These are phyloP conservation scores for Fagopyrum tataricum DNA, from an alignment of 148 eudicot genomes.

Conservation along the genomic window DNA sequence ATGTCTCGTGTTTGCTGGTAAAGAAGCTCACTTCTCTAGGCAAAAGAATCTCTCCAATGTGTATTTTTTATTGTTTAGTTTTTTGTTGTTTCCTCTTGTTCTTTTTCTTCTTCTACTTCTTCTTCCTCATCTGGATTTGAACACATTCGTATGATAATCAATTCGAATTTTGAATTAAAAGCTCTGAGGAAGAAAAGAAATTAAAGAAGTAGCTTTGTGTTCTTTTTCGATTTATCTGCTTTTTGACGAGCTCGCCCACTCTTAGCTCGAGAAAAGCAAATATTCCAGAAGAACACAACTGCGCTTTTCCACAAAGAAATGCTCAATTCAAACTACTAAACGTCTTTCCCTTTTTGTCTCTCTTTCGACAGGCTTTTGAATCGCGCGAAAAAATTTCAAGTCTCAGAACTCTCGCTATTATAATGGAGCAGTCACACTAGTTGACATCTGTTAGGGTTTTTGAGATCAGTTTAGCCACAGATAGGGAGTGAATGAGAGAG, in stretches of 20 bases:
- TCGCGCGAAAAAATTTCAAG: conserved; percentile 1
- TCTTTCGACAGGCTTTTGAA: not conserved
- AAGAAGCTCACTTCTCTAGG: conserved; percentile 10
- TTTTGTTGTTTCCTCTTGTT: not conserved
- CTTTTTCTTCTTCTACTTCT: not conserved
- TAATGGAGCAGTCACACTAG: conserved; percentile 1
- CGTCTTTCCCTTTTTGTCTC: conserved; percentile 6
- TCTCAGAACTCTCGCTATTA: not conserved
- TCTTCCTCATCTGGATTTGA: conserved; percentile 1
- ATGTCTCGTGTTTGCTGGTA: conserved; percentile 1
- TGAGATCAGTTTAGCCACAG: not conserved
- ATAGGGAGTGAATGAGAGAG: not conserved
- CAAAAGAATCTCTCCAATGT: conserved; percentile 5
- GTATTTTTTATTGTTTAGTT: not conserved
- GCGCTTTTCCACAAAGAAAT: not conserved
- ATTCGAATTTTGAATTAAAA: not conserved
- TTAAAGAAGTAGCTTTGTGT: conserved; percentile 1
- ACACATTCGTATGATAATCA: conserved; percentile 1
- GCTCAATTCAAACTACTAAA: conserved; percentile 6
- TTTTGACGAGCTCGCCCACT: conserved; percentile 12
- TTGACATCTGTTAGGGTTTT: conserved; percentile 4
- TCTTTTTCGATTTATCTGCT: conserved; percentile 1
- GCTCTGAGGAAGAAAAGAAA: conserved; percentile 9
- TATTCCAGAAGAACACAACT: conserved; percentile 11
- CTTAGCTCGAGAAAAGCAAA: conserved; percentile 7